These are phyloP conservation scores for Scutellaria barbata DNA, from an alignment of 257 asterid genomes.

Conservation along the genomic window DNA sequence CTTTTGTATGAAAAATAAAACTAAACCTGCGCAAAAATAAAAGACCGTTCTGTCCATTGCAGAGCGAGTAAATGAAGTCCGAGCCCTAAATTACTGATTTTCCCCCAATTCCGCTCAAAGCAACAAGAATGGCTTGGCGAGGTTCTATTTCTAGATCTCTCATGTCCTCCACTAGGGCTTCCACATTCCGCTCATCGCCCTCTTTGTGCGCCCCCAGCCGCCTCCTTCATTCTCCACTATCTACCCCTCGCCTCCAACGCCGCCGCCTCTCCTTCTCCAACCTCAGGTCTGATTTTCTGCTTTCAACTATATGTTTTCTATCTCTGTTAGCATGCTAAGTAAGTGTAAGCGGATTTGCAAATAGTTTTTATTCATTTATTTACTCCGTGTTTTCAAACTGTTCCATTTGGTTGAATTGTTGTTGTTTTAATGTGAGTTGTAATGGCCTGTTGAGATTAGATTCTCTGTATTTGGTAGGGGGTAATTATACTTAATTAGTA, in stretches of 20 bases:
- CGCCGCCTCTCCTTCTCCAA: constrained; percentile 64
- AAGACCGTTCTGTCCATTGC: not conserved
- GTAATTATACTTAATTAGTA: too few relatives aligned
- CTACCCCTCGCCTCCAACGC: constrained; percentile 45
- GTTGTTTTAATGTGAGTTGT: not conserved
- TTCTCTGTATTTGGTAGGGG: too few relatives aligned
- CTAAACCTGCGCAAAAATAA: too few relatives aligned
- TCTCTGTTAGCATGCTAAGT: not conserved
- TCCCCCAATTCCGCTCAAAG: constrained; percentile 15
- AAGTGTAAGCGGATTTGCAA: not conserved
- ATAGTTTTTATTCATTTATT: not conserved
- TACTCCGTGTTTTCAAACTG: not conserved
- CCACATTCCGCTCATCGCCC: constrained; percentile 71
- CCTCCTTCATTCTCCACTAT: constrained; percentile 52
- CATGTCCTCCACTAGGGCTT: constrained; percentile 59
- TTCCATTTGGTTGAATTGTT: not conserved
- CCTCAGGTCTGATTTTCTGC: constrained; percentile 52
- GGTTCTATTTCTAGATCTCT: constrained; percentile 82
- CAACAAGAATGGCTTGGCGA: constrained; percentile 75
- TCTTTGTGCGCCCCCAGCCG: constrained; percentile 43
- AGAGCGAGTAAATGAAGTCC: not conserved
- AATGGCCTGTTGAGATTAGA: not conserved
- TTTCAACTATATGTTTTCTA: not conserved
- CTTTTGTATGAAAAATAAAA: too few relatives aligned
- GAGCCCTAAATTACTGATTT: constrained; percentile 4